A percentile compares a stretch with the other conserved stretches of the same genome.
These are phyloP conservation scores for Pyrenophora tritici-repentis DNA, from an alignment of 2,329 filamentous ascomycete species.

Conservation along the genomic window DNA sequence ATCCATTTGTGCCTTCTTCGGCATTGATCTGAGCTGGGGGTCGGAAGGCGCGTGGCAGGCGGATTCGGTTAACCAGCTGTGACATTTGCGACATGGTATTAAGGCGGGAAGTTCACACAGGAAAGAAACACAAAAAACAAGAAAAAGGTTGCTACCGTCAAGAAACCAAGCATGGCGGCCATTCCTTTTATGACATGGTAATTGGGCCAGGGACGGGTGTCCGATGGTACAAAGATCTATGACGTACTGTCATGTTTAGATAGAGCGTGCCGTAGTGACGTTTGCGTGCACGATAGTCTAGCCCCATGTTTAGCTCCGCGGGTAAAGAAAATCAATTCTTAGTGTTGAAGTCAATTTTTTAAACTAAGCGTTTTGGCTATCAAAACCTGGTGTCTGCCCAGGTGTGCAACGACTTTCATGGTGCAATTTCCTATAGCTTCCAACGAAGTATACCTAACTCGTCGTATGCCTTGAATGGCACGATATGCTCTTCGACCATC, in stretches of 20 bases:
- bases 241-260: constrained; percentile 8
- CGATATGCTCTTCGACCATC: background rate
- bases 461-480: no score
- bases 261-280: constrained; percentile 10
- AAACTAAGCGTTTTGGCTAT: background rate
- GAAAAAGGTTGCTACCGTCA: constrained; percentile 3
- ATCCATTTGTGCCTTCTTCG: constrained; percentile 12
- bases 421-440: background rate
- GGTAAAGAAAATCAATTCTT: background rate
- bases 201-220: background rate
- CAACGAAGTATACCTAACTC: background rate
- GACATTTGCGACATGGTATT: background rate
- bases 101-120: background rate
- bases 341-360: background rate
- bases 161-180: constrained; percentile 8
- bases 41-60: constrained; percentile 17
- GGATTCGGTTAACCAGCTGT: constrained; percentile 4
- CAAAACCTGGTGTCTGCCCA: background rate
- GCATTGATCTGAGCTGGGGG: constrained; percentile 16
- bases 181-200: constrained; percentile 2
- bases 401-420: background rate
- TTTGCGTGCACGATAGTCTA: constrained; percentile 4
- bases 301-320: background rate
- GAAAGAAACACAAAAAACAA: background rate
- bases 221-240: constrained; percentile 10